Evolutionary conservation across 352 stramenopile genomes (phyloP), one percentile per base, ranked within the genome.

Genomic region (Phytophthora europaea): DNA sequence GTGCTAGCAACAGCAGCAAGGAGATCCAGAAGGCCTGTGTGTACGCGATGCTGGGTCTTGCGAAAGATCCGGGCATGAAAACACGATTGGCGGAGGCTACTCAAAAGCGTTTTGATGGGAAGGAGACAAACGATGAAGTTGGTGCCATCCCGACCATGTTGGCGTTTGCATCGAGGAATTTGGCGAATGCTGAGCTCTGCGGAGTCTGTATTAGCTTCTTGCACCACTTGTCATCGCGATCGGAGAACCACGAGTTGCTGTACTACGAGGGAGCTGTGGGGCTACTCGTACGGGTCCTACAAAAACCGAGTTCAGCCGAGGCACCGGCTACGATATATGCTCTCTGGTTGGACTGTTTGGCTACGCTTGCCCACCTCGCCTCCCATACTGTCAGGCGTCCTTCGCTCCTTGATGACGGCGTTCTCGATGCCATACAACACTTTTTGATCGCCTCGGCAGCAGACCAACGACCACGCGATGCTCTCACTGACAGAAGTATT

Each of bases 11-110:
- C 36, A 73, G 66, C 40, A 91, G 81, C 54, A 83, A 82, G 22
- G 81, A 89, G 55, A 94, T 94, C 61, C 86, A 94, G 61, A 86
- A 88, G 20, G 87, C 89, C 12, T 94, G 87, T 26, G 87, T 90
- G 9, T 94, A 90, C 65, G 87, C 87, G n/a, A 90, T 96, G 80
- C 68, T 94, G 28, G 90, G 79, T 16, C 75, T 96, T 31, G 85
- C 86, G 16, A 88, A 87, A 40, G 89, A 94, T 48, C 75, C 81
- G 1, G 76, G 70, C 5, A 94, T 94, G 87, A 93, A 92, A 73
- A 88, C 81, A 0, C 78, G 87, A 13, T 77, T 97, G 6, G 83
- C 86, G 0, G 77, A 88, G 48, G 65, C 82, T 13, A 82, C 82
- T 40, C 68, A 70, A 4, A 72, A 65, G 9, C 66, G 51, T 33